phyloP scores from a whole-genome alignment of 768 basidiomycete genomes.

The Tricholomella constricta region DNA sequence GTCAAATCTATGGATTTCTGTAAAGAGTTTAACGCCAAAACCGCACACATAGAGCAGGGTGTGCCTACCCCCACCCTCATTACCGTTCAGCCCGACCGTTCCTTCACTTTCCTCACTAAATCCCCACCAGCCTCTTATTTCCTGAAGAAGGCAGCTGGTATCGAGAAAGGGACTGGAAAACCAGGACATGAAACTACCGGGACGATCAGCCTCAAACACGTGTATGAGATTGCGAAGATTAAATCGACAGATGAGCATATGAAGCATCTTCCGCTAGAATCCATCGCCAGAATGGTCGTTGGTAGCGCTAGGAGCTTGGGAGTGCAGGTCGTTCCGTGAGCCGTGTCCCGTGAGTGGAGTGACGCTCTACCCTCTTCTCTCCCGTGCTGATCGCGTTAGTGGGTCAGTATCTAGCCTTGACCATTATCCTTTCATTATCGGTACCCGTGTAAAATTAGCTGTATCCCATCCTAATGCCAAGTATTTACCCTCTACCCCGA shows the following conservation, averaged over 20 bases:
- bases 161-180: conserved; percentile 87
- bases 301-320: conserved; percentile 90
- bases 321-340: conserved; percentile 85
- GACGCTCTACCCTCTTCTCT: conserved; percentile 15
- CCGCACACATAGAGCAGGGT: conserved; percentile 82
- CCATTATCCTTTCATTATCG: conserved; percentile 9
- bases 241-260: conserved; percentile 90
- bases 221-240: conserved; percentile 98
- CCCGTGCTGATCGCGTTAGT: conserved; percentile 8
- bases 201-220: conserved; percentile 91
- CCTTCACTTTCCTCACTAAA: conserved; percentile 92
- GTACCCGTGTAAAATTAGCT: conserved; percentile 21
- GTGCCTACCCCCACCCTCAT: conserved; percentile 92
- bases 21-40: conserved; percentile 99
- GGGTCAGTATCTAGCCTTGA: conserved; percentile 9
- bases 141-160: conserved; percentile 85
- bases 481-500: conserved; percentile 7
- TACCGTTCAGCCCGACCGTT: conserved; percentile 90
- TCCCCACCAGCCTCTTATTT: conserved; percentile 90
- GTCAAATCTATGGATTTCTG: conserved; percentile 99
- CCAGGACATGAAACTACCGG: conserved; percentile 78
- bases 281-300: conserved; percentile 84
- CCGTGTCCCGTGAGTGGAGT: conserved; percentile 22
- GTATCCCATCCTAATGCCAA: conserved; percentile 19
- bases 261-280: conserved; percentile 83